phyloP scores from a whole-genome alignment of 2,329 filamentous ascomycete genomes.

The Alternaria conjuncta region DNA sequence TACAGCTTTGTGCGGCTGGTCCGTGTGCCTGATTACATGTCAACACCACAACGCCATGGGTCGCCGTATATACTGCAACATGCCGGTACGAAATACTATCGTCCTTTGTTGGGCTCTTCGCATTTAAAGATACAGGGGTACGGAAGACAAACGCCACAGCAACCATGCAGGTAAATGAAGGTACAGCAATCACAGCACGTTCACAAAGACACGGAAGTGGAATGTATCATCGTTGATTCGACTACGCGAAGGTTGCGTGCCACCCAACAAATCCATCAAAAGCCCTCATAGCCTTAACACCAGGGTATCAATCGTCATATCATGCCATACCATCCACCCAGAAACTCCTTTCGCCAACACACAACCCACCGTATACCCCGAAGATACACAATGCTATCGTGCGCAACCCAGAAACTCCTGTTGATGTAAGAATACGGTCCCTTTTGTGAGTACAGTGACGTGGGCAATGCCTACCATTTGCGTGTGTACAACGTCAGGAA shows the following conservation, averaged over 20 bases:
- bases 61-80: too few relatives aligned
- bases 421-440: neutral
- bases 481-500: neutral
- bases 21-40: neutral
- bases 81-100: neutral
- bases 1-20: neutral
- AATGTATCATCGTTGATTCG: neutral
- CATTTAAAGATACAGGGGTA: too few relatives aligned
- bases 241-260: neutral
- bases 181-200: neutral
- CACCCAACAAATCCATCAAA: neutral
- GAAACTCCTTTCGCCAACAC: neutral
- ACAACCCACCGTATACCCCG: neutral
- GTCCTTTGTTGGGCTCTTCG: too few relatives aligned
- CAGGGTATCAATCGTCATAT: neutral
- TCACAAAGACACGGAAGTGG: neutral
- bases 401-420: neutral
- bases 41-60: neutral
- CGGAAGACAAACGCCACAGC: too few relatives aligned
- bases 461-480: neutral
- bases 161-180: too few relatives aligned
- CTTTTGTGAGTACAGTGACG: neutral
- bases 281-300: neutral
- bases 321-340: neutral
- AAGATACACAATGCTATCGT: neutral